Base-by-base conservation (phyloP, 441 rosid species). In the Bocquillonia castaneifolia region DNA sequence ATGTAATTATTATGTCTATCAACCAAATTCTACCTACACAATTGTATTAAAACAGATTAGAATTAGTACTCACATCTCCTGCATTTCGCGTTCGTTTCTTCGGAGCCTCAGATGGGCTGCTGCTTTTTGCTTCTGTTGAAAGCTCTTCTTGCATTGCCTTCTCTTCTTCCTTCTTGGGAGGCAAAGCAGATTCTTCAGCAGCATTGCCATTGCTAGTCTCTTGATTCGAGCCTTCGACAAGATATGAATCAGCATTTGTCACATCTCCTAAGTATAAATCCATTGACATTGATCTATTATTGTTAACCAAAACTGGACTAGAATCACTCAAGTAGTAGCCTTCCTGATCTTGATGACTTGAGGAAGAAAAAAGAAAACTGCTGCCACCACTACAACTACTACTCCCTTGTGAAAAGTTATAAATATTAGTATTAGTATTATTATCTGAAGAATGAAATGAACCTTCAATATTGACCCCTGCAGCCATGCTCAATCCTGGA, bases 81-180 rank as follows among this genome's bases (percentile, higher is more conserved):
- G 76, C 28, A 57, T 25, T 76, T 17, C 76, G 78, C 8, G 78
- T 63, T 77, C 93, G 80, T 78, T 88, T 92, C 82, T 83, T 85
- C 0, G 86, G 70, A 58, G 59, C 59, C 67, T 81, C 82, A 17
- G 77, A 54, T 69, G 78, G 51, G 63, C 59, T 67, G 59, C 55
- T 58, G 71, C 60, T 65, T 44, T 79, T 82, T 18, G 71, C 77
- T 64, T 80, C 74, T 7, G 59, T 44, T 6, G 51, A 50, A 18
- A 66, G 68, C 15, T 5, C 6, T 52, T 66, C 69, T 18, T 59
- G 29, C 23, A 22, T 63, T 20, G 36, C 59, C 50, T 37, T 48
- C 34, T 57, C 71, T 42, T 74, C 26, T 42, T 69, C 75, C 47
- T 29, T 59, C 73, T 80, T 25, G 26, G 29, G 57, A 48, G 78